Base-by-base conservation (phyloP, 129 eudicot species). In the Centrapalus pauciflorus region DNA sequence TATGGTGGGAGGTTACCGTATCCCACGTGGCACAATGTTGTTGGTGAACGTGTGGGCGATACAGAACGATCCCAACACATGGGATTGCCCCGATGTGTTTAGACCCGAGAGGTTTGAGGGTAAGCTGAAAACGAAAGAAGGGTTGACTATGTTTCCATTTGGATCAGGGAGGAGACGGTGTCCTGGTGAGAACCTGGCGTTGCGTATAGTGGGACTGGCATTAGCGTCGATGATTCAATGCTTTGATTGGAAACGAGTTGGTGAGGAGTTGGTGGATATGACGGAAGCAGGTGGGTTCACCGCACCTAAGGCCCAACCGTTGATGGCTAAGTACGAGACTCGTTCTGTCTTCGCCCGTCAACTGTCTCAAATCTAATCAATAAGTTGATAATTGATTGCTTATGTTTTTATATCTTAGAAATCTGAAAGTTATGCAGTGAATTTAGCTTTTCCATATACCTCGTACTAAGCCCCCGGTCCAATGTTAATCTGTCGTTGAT, bases 81-180 rank as follows among this genome's bases (percentile, higher is more conserved):
- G 77, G 80, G 74, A 62, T 0, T 51, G 59, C 19, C 67, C 82
- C 0, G 49, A 37, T 8, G 20, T 23, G 30, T 81, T 81, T 48
- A 76, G 16, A 40, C 85, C 85, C 3, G 82, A 81, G 32, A 68
- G 85, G 58, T 76, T 71, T 69, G 28, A 30, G 23, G 59, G 69
- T 7, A 20, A 58, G 16, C 55, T 32, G 16, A 68, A 56, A 24
- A 16, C 14, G 8, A 61, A 51, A 48, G 76, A 70, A 1, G 75
- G 67, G 12, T 74, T 61, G 52, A 27, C n/a, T 55, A 34, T 80
- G 29, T 25, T 83, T 69, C 85, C 89, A 4, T 83, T 83, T 59
- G 89, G 89, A 43, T 70, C 59, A 1, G 89, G 89, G 27, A 68
- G 89, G 26, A 65, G 89, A 46, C 74, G 79, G 3, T 83, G 89